Percentiles rank a stretch among this genome's conserved stretches.
Evolutionary conservation across 352 stramenopile genomes (phyloP).

Genomic region (Plasmopara muralis): DNA sequence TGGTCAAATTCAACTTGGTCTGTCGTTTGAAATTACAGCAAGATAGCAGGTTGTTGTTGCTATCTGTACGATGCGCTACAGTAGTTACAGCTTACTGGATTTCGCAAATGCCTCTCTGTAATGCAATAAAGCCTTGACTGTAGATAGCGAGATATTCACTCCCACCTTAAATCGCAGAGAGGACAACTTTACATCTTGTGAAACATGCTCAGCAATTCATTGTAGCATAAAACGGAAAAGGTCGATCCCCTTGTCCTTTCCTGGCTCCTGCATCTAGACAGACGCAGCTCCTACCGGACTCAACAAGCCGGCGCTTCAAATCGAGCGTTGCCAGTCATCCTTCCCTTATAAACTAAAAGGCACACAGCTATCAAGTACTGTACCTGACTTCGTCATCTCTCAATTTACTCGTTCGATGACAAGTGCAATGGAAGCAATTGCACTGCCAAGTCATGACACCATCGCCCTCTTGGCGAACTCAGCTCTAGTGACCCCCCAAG

Average conservation of each 20-base stretch:
- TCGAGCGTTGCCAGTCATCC: conserved; percentile 25
- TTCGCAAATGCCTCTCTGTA: too few relatives aligned
- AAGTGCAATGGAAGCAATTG: conserved; percentile 26
- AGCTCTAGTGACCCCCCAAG: background rate
- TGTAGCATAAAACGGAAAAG: conserved; percentile 24
- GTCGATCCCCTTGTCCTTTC: conserved; percentile 24
- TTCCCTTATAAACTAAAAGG: conserved; percentile 8
- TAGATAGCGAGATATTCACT: too few relatives aligned
- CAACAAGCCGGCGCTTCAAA: conserved; percentile 30
- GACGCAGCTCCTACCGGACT: conserved; percentile 24
- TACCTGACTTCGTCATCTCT: conserved; percentile 17
- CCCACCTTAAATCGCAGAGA: background rate
- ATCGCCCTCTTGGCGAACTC: conserved; percentile 3
- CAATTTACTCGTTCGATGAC: conserved; percentile 17
- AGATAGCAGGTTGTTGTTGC: too few relatives aligned
- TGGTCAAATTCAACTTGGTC: too few relatives aligned
- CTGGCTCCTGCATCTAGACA: conserved; percentile 13
- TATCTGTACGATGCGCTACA: too few relatives aligned
- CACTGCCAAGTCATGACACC: conserved; percentile 4
- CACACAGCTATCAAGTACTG: conserved; percentile 12
- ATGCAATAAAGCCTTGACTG: too few relatives aligned
- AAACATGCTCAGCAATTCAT: background rate
- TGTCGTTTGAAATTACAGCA: too few relatives aligned
- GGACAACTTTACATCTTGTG: background rate
- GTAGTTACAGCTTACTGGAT: too few relatives aligned